Conservation (phyloP, 2,329 filamentous ascomycete species). For the Rutstroemia sp. region DNA sequence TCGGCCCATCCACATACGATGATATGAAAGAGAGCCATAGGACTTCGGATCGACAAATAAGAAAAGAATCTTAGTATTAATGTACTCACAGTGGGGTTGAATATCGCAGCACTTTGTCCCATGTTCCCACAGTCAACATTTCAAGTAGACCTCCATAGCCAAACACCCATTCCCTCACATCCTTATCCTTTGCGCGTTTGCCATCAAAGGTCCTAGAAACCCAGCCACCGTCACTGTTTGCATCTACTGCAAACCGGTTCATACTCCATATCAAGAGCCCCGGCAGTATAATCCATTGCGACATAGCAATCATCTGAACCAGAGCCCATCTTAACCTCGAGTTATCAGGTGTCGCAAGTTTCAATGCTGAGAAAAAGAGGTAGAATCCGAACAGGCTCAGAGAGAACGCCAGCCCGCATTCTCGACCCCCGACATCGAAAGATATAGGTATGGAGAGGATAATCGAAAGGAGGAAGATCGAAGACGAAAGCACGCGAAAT, state of each 20-base stretch:
- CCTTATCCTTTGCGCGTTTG: conserved; percentile 56
- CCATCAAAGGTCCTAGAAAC: conserved; percentile 70
- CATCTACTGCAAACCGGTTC: conserved; percentile 89
- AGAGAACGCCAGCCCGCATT: conserved; percentile 90
- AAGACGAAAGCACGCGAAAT: conserved; percentile 70
- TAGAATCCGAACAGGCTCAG: conserved; percentile 86
- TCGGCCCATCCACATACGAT: too few relatives aligned
- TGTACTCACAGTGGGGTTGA: conserved; percentile 64
- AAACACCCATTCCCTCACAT: conserved; percentile 77
- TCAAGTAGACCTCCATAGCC: conserved; percentile 79
- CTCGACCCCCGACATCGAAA: conserved; percentile 94
- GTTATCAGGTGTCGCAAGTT: conserved; percentile 69
- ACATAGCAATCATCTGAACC: conserved; percentile 60
- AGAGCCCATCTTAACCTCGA: conserved; percentile 70
- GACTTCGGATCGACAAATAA: too few relatives aligned
- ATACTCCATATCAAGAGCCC: conserved; percentile 88
- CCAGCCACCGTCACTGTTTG: conserved; percentile 66
- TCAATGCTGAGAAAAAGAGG: conserved; percentile 75
- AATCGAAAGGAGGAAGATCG: conserved; percentile 82
- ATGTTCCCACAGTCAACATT: conserved; percentile 70
- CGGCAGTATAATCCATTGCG: conserved; percentile 84
- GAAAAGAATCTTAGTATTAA: too few relatives aligned
- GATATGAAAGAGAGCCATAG: too few relatives aligned
- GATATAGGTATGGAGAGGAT: conserved; percentile 93
- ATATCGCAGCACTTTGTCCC: conserved; percentile 84